phyloP scores from a whole-genome alignment of 352 stramenopile species.

The Phytophthora vignae region DNA sequence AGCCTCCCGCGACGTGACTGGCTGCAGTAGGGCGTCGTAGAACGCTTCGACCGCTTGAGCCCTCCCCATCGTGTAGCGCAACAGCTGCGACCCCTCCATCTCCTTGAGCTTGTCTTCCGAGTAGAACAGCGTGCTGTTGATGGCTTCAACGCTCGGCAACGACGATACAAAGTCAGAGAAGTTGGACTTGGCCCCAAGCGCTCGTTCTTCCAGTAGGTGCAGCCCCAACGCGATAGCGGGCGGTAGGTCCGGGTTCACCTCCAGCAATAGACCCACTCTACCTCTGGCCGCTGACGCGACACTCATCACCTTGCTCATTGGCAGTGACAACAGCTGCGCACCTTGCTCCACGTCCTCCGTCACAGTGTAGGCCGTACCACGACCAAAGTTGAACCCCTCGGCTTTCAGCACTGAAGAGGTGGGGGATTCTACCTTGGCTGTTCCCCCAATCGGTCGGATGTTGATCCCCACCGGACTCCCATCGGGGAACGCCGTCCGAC shows the following conservation, averaged over 20 bases:
- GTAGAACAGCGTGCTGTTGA: slow-evolving; percentile 64
- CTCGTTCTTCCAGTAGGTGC: slow-evolving; percentile 57
- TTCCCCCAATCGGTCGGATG: slow-evolving; percentile 13
- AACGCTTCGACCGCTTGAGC: slow-evolving; percentile 47
- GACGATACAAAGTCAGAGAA: slow-evolving; percentile 45
- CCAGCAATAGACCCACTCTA: slow-evolving; percentile 46
- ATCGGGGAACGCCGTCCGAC: slow-evolving; percentile 17
- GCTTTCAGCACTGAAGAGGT: slow-evolving; percentile 37
- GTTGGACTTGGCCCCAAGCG: slow-evolving; percentile 45
- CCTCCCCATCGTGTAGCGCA: slow-evolving; percentile 38
- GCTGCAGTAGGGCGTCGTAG: slow-evolving; percentile 45
- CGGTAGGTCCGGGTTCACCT: slow-evolving; percentile 56
- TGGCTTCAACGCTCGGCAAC: slow-evolving; percentile 23
- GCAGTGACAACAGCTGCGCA: slow-evolving; percentile 41
- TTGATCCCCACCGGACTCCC: slow-evolving; percentile 22
- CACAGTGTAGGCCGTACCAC: slow-evolving; percentile 41
- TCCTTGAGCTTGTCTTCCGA: slow-evolving; percentile 37
- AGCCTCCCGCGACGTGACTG: slow-evolving; percentile 45
- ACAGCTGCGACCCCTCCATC: slow-evolving; percentile 51
- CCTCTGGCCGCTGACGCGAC: slow-evolving; percentile 37
- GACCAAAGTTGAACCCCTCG: slow-evolving; percentile 54
- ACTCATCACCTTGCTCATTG: slow-evolving; percentile 51
- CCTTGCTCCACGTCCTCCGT: slow-evolving; percentile 23
- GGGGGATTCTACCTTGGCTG: slow-evolving; percentile 11
- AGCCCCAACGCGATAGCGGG: slow-evolving; percentile 48